Percentiles rank a stretch among this genome's conserved stretches.
Conservation (phyloP, 2,329 filamentous ascomycete genomes). For the Monosporascus sp. region DNA sequence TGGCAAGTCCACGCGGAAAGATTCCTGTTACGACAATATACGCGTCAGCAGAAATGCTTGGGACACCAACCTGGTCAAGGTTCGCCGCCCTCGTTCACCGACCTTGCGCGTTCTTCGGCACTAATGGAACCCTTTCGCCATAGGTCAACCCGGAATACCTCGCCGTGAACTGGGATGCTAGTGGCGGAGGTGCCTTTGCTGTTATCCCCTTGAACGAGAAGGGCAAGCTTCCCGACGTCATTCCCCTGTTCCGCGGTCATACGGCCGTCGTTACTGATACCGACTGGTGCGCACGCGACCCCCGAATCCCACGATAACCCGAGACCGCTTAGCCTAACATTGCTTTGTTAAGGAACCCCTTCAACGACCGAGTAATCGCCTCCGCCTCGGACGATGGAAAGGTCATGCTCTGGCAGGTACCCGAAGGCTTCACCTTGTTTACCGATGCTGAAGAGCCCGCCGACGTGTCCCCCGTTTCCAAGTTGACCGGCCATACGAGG, state of each 20-base stretch:
- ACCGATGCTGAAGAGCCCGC: conserved; percentile 78
- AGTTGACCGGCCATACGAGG: conserved; percentile 81
- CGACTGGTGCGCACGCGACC: conserved; percentile 65
- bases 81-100: conserved; percentile 29
- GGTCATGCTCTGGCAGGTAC: conserved; percentile 95
- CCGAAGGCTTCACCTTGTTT: conserved; percentile 77
- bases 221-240: conserved; percentile 84
- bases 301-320: conserved; percentile 6
- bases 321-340: conserved; percentile 22
- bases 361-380: conserved; percentile 88
- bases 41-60: conserved; percentile 97
- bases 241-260: conserved; percentile 93
- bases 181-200: conserved; percentile 92
- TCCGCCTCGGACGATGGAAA: conserved; percentile 96
- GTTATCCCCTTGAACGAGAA: conserved; percentile 87
- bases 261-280: conserved; percentile 94
- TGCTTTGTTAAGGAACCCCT: conserved; percentile 68
- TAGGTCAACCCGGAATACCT: conserved; percentile 94
- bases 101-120: conserved; percentile 2
- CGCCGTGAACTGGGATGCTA: conserved; percentile 96
- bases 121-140: conserved; percentile 15
- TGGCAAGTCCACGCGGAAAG: conserved; percentile 90
- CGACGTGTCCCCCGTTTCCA: conserved; percentile 76
- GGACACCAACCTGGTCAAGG: conserved; percentile 98
- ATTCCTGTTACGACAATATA: conserved; percentile 97